Evolutionary conservation across 371 early-diverging fungal species (phyloP).

Genomic region (Mucor irregularis): DNA sequence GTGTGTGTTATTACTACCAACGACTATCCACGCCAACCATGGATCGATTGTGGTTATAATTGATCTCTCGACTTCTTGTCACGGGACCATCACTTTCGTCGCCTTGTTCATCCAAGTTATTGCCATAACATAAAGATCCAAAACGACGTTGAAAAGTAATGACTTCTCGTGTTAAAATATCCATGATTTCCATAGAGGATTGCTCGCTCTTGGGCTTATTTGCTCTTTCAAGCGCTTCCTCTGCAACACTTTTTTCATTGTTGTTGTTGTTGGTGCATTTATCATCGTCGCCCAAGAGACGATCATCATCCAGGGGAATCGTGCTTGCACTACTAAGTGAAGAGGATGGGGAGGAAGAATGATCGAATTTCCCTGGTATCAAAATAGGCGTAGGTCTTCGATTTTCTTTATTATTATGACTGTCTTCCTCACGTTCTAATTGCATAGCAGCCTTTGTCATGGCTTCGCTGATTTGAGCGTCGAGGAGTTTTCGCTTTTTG

Average conservation of each 20-base stretch:
- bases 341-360: conserved; percentile 21
- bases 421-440: neutral
- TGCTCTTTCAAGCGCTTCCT: conserved; percentile 26
- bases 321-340: conserved; percentile 40
- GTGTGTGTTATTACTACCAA: too few relatives aligned
- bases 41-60: too few relatives aligned
- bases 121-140: conserved; percentile 15
- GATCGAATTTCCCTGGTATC: conserved; percentile 30
- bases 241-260: conserved; percentile 30
- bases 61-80: conserved; percentile 7
- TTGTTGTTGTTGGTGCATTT: neutral
- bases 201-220: conserved; percentile 13
- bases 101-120: neutral
- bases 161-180: conserved; percentile 38
- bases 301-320: conserved; percentile 17
- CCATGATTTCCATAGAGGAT: conserved; percentile 49
- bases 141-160: conserved; percentile 46
- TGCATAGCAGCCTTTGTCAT: conserved; percentile 15
- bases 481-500: conserved; percentile 9
- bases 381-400: conserved; percentile 28
- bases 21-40: too few relatives aligned
- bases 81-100: conserved; percentile 8
- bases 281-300: neutral
- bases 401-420: conserved; percentile 1
- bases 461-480: conserved; percentile 19